Conservation (phyloP, 148 eudicot species). For the Arbutus unedo region DNA sequence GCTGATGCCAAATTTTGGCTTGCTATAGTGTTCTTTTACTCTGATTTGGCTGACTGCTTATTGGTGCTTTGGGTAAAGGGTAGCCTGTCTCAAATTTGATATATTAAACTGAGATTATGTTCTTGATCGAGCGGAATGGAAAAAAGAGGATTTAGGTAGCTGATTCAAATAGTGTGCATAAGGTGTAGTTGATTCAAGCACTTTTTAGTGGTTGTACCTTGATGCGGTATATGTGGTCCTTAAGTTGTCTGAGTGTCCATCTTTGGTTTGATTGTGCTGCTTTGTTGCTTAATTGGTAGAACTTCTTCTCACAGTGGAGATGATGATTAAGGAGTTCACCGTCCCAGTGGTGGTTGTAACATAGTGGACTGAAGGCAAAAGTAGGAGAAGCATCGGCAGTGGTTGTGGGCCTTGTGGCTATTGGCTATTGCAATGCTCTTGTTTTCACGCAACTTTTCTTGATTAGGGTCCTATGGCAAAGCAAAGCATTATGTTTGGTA, state of each 20-base stretch:
- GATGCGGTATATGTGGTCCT: neutral
- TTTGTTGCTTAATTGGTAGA: neutral
- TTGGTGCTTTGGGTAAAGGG: no score
- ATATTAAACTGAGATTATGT: neutral
- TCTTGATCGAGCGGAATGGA: neutral
- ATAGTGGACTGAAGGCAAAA: constrained; percentile 2
- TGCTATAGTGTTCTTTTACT: no score
- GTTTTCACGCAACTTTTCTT: neutral
- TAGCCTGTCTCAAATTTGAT: no score
- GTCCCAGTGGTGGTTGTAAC: neutral
- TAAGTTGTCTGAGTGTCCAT: no score
- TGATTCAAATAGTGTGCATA: neutral
- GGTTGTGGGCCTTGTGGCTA: neutral
- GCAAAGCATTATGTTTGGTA: neutral
- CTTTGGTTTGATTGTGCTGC: neutral
- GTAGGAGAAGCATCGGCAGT: neutral
- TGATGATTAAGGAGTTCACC: neutral
- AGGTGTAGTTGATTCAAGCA: neutral
- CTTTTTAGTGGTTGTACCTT: neutral
- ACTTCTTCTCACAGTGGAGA: neutral
- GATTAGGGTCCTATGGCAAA: neutral
- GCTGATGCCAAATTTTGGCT: no score
- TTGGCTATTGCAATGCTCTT: constrained; percentile 4
- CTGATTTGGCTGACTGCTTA: no score
- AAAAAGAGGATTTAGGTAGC: neutral